Base-by-base conservation (phyloP, 306 rosid genomes). In the Sesbania bispinosa region DNA sequence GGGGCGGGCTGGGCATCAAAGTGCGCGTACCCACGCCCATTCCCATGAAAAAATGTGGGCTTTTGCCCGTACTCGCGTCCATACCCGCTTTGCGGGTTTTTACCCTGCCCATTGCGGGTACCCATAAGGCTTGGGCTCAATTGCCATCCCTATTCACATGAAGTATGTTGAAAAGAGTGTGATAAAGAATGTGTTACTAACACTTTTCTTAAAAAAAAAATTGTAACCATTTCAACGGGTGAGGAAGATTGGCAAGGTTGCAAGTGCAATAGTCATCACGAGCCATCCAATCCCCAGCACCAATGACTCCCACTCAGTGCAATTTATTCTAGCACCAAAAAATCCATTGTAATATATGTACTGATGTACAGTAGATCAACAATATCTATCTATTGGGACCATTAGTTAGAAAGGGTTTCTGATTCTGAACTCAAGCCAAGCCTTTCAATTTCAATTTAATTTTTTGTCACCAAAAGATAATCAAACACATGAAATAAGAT, bases 181-280 rank as follows among this genome's bases (percentile, higher is more conserved):
- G n/a, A n/a, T n/a, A n/a, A n/a, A n/a, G n/a, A n/a, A n/a, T n/a
- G n/a, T n/a, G n/a, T n/a, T n/a, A n/a, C n/a, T n/a, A n/a, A n/a
- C n/a, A n/a, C n/a, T n/a, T n/a, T n/a, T n/a, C n/a, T n/a, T n/a
- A n/a, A n/a, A n/a, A 67, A 67, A 20, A 76, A 52, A 65, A 18
- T 51, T 84, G 11, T 21, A 13, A 67, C 65, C 10, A 18, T 77
- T 63, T 83, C 52, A 67, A 85, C 92, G 88, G 98, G 98, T 90
- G 57, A 87, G 94, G 81, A 93, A 93, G 85, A 90, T 93, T 71
- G 97, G 97, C 42, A 88, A 64, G 87, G 98, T 93, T 88, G 97
- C 98, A 26, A 88, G 98, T 78, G 98, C 98, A 26, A 93, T 93
- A 75, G 95, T 90, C 74, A 94, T 94, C 55, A 90, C 90, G 98